Conservation (phyloP, 2,329 filamentous ascomycete species). For the Paecilomyces niveus region DNA sequence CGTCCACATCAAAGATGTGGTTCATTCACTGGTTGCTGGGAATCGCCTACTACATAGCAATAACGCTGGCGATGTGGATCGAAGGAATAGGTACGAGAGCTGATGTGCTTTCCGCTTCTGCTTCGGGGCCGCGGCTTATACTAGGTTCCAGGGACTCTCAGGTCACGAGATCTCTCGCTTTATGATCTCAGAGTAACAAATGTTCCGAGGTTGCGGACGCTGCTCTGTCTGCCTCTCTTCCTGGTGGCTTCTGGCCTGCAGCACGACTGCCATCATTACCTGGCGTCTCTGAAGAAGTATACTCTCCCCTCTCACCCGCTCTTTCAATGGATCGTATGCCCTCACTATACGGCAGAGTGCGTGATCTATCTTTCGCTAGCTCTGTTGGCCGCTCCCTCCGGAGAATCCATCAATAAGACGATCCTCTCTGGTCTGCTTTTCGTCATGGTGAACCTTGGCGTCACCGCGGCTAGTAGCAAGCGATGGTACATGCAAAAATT, state of each 20-base stretch:
- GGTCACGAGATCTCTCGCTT: constrained; percentile 24
- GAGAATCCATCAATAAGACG: constrained; percentile 62
- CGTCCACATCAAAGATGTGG: constrained; percentile 74
- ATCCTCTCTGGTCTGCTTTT: constrained; percentile 64
- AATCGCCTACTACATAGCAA: constrained; percentile 65
- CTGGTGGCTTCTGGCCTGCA: constrained; percentile 65
- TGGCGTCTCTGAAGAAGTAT: constrained; percentile 71
- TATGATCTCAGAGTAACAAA: constrained; percentile 30
- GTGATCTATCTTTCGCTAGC: constrained; percentile 74
- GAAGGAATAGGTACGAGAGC: constrained; percentile 62
- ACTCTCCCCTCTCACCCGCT: constrained; percentile 66
- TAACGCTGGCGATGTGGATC: constrained; percentile 73
- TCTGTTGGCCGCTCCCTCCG: constrained; percentile 63
- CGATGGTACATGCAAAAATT: constrained; percentile 75
- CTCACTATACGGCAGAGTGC: constrained; percentile 89
- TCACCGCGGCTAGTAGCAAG: constrained; percentile 71
- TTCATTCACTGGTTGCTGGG: constrained; percentile 76
- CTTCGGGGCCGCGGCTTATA: neutral
- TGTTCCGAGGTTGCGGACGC: constrained; percentile 44
- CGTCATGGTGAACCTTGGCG: constrained; percentile 69
- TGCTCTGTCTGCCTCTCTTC: constrained; percentile 57
- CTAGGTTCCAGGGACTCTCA: constrained; percentile 20
- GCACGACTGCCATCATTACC: constrained; percentile 63
- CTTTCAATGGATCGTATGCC: constrained; percentile 69
- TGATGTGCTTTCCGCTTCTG: neutral